These are phyloP conservation scores for Smittium culicis DNA, from an alignment of 371 early-diverging fungal genomes.

Conservation along the genomic window DNA sequence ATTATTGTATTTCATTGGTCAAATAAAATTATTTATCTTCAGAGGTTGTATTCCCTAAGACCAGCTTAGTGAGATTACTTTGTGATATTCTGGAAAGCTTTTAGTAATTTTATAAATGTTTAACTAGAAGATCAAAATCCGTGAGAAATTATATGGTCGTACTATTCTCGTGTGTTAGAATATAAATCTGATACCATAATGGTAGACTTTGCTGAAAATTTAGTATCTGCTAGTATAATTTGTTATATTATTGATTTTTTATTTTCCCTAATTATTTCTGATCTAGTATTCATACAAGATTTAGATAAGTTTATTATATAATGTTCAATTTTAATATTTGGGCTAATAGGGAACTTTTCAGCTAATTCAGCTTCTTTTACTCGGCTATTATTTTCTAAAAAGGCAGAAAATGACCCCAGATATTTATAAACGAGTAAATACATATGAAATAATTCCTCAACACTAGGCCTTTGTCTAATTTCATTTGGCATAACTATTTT, in stretches of 20 bases:
- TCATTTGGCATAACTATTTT: not conserved
- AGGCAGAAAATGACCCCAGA: not conserved
- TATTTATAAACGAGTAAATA: not conserved
- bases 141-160: not conserved
- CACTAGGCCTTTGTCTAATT: not conserved
- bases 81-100: not conserved
- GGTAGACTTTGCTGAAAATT: not conserved
- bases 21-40: not conserved
- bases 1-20: not conserved
- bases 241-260: not conserved
- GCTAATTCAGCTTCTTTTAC: no score
- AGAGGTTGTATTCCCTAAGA: not conserved
- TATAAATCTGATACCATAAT: not conserved
- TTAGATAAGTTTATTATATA: not conserved
- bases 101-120: not conserved
- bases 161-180: not conserved
- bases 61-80: not conserved
- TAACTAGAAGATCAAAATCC: not conserved
- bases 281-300: not conserved
- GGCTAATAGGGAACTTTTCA: not conserved
- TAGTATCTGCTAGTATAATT: not conserved
- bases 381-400: not conserved
- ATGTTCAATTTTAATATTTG: not conserved
- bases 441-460: not conserved
- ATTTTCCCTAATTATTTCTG: not conserved